Base-by-base conservation (phyloP, 1,284 basidiomycete species). In the Ganoderma leucocontextum region DNA sequence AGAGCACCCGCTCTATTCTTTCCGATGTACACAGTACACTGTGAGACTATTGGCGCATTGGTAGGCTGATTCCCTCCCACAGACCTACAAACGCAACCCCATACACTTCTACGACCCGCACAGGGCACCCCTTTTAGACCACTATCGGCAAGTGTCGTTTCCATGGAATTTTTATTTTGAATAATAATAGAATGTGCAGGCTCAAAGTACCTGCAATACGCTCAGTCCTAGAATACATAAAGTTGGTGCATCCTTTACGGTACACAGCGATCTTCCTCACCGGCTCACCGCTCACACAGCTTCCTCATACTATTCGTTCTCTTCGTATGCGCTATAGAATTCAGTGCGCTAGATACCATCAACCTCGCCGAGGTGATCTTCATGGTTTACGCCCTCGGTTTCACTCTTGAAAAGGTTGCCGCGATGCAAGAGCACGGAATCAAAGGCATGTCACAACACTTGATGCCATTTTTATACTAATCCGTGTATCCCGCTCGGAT, bases 381-480 rank as follows among this genome's bases (percentile, higher is more conserved):
- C 78, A 95, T 97, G 88, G 76, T 92, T 5, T 97, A 95, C 78
- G 91, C 92, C 0, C 82, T 95, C 44, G 95, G 96, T 0, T 98
- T 98, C 78, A 90, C 93, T 0, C 83, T 98, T 5, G 96, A 98
- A 78, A 97, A 97, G 78, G 83, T 96, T 15, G 96, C 96, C 10
- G 92, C 95, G 3, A 94, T 97, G 89, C 94, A 97, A 77, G 96
- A 98, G 78, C 96, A 96, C 76, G 96, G 96, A 0, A 88, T 97
- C 63, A 90, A 88, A 86, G 91, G 93, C 88, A 71, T 7, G 76
- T 72, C 36, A 63, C 41, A 8, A 4, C 63, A 69, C 35, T 29
- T 13, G 12, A 1, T 36, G 33, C 58, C 9, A 35, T 35, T 58
- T 36, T 35, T 9, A 42, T 64, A 39, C 42, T 62, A 8, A 49